Percentiles rank a stretch among this genome's conserved stretches.
Conservation (phyloP, 2,329 filamentous ascomycete species). For the Botrytis elliptica region DNA sequence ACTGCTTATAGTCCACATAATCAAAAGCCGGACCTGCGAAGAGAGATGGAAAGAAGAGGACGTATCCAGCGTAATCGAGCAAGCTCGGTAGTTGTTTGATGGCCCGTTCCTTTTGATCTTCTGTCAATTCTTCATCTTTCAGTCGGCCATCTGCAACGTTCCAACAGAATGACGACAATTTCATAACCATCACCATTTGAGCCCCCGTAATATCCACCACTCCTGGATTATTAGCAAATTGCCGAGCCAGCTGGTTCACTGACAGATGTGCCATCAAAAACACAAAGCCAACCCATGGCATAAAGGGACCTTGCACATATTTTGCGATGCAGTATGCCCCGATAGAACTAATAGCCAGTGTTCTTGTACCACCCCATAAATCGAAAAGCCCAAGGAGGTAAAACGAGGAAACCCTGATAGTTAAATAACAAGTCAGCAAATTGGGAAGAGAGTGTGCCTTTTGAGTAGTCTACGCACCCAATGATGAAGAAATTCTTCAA, state of each 20-base stretch:
- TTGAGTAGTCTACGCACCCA: conserved; percentile 49
- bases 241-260: conserved; percentile 80
- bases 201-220: conserved; percentile 86
- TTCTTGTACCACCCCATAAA: conserved; percentile 80
- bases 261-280: conserved; percentile 97
- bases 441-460: not conserved
- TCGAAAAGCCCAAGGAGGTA: conserved; percentile 93
- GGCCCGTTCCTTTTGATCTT: conserved; percentile 80
- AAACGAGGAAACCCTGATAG: conserved; percentile 70
- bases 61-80: conserved; percentile 84
- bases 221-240: conserved; percentile 64
- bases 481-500: conserved; percentile 89
- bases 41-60: conserved; percentile 91
- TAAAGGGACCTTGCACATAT: conserved; percentile 81
- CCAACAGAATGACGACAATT: conserved; percentile 95
- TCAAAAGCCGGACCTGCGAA: conserved; percentile 92
- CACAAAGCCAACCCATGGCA: conserved; percentile 95
- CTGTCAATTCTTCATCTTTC: conserved; percentile 75
- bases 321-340: conserved; percentile 82
- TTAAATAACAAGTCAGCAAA: conserved; percentile 22
- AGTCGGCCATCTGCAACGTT: conserved; percentile 91
- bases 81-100: conserved; percentile 71
- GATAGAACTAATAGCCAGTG: conserved; percentile 73
- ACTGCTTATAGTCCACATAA: conserved; percentile 86
- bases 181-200: conserved; percentile 99